phyloP scores from a whole-genome alignment of 108 stramenopile genomes.

The Cylindrotheca closterium region DNA sequence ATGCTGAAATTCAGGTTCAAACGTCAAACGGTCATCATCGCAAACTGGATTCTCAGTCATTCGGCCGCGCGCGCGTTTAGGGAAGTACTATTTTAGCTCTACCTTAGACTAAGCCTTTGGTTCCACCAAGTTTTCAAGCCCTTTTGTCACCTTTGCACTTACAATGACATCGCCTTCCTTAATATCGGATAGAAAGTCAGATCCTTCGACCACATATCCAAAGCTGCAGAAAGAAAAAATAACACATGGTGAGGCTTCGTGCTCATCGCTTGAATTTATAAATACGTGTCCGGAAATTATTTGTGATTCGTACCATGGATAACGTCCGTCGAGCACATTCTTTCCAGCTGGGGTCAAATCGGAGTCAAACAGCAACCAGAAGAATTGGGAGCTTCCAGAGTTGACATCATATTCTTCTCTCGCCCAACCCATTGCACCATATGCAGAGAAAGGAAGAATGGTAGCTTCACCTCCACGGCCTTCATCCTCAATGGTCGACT shows the following conservation, averaged over 20 bases:
- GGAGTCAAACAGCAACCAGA: conserved; percentile 95
- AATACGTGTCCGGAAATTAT: neutral
- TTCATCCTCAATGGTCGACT: conserved; percentile 93
- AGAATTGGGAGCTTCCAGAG: conserved; percentile 92
- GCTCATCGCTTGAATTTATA: neutral
- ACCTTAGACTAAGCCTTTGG: conserved; percentile 11
- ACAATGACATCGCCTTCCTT: conserved; percentile 94
- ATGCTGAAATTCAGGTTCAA: too few species aligned
- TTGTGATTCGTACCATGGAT: conserved; percentile 47
- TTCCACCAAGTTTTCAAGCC: conserved; percentile 48
- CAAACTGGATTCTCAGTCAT: too few species aligned
- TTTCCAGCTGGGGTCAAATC: conserved; percentile 98
- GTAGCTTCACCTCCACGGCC: conserved; percentile 94
- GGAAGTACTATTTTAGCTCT: neutral
- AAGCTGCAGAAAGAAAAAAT: conserved; percentile 45
- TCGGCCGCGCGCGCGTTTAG: neutral
- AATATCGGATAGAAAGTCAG: conserved; percentile 87
- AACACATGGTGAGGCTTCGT: neutral
- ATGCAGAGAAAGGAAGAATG: conserved; percentile 87
- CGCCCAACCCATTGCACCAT: conserved; percentile 97
- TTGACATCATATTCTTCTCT: conserved; percentile 94
- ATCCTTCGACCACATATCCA: conserved; percentile 92
- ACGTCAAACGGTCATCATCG: too few species aligned
- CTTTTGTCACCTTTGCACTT: conserved; percentile 89
- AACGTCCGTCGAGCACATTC: conserved; percentile 95